These are phyloP conservation scores for Trametes coccinea DNA, from an alignment of 768 basidiomycete species.

Conservation along the genomic window DNA sequence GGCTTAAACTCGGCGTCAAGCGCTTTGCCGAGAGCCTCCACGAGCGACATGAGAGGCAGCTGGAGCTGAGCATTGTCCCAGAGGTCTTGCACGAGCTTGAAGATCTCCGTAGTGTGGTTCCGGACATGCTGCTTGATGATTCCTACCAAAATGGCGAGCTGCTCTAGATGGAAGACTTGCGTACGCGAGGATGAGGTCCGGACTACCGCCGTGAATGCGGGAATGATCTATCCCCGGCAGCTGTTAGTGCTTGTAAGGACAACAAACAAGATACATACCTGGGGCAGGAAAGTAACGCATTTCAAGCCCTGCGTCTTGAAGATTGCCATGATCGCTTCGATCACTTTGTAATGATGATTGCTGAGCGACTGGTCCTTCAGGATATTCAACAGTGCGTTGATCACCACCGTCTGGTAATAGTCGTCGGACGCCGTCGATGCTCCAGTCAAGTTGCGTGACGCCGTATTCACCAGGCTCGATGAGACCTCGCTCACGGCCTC, in stretches of 20 bases:
- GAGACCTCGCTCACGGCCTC: slow-evolving; percentile 56
- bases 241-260: neutral
- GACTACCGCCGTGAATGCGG: slow-evolving; percentile 89
- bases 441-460: slow-evolving; percentile 63
- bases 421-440: slow-evolving; percentile 78
- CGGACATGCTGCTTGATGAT: slow-evolving; percentile 98
- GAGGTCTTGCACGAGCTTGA: slow-evolving; percentile 82
- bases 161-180: slow-evolving; percentile 93
- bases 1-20: slow-evolving; percentile 97
- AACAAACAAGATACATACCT: slow-evolving; percentile 47
- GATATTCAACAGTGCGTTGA: slow-evolving; percentile 82
- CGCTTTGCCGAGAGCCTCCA: slow-evolving; percentile 91
- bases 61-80: slow-evolving; percentile 88
- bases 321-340: slow-evolving; percentile 98
- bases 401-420: slow-evolving; percentile 96
- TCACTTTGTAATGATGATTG: slow-evolving; percentile 87
- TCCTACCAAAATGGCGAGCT: slow-evolving; percentile 90
- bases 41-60: slow-evolving; percentile 86
- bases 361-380: slow-evolving; percentile 86
- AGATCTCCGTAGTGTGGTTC: slow-evolving; percentile 84
- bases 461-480: slow-evolving; percentile 50
- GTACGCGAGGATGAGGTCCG: slow-evolving; percentile 76
- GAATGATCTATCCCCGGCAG: slow-evolving; percentile 67
- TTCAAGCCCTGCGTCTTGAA: slow-evolving; percentile 98
- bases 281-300: slow-evolving; percentile 92